Percentiles rank a stretch among this genome's conserved stretches.
phyloP scores from a whole-genome alignment of 2,329 filamentous ascomycete species.

The Neopestalotiopsis sp. region DNA sequence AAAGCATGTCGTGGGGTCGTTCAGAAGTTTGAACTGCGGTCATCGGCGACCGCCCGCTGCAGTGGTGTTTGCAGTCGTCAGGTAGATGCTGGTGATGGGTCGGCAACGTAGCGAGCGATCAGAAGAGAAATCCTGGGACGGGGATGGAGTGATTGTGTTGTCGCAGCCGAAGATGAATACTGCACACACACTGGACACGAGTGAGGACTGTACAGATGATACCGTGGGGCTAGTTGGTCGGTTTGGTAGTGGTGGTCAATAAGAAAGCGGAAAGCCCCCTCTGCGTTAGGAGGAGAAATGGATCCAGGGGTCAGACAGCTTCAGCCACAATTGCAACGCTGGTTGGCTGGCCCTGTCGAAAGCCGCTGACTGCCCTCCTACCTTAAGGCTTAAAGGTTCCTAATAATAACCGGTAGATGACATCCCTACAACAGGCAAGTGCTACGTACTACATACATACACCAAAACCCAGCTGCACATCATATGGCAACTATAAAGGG shows the following conservation, averaged over 20 bases:
- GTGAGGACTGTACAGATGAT: not conserved
- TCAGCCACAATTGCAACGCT: constrained; percentile 9
- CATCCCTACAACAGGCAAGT: not conserved
- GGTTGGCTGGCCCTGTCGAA: not conserved
- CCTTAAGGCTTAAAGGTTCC: not conserved
- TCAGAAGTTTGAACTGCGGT: constrained; percentile 12
- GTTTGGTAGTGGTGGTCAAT: not conserved
- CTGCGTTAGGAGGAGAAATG: not conserved
- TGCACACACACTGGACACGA: not conserved
- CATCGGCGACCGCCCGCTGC: constrained; percentile 8
- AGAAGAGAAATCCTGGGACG: not conserved
- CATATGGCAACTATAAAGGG: not conserved
- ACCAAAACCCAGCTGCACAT: not conserved
- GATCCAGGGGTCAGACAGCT: constrained; percentile 12
- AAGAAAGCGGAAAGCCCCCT: not conserved
- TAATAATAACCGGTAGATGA: not conserved
- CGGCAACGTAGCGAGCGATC: not conserved
- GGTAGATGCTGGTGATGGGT: not conserved
- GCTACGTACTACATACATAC: not conserved
- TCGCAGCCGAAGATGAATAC: constrained; percentile 10
- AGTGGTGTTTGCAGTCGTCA: not conserved
- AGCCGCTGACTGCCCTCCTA: not conserved
- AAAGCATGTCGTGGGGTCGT: constrained; percentile 18
- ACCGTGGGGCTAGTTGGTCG: not conserved
- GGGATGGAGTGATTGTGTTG: not conserved